Evolutionary conservation across 257 asterid species (phyloP).

Genomic region (Parsonsia alboflavescens): DNA sequence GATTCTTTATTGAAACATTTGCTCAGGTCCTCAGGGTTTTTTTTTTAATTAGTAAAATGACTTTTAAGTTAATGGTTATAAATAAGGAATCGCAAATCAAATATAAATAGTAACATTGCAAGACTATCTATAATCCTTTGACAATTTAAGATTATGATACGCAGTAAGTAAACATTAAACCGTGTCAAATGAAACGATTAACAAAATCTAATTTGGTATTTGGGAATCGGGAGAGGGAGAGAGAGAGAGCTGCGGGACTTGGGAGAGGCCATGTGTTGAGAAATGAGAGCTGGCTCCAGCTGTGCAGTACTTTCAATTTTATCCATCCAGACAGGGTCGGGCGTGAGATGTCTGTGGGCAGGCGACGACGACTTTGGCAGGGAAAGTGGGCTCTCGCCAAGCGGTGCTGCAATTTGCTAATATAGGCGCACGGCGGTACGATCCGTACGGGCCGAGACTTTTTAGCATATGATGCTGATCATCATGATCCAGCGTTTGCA

Average conservation of each 20-base stretch:
- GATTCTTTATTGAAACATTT: not conserved
- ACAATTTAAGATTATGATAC: too few species aligned
- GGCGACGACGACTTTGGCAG: not conserved
- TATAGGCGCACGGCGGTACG: not conserved
- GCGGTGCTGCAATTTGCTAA: not conserved
- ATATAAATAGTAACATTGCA: too few species aligned
- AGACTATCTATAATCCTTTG: too few species aligned
- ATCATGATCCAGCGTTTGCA: not conserved
- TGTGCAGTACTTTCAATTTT: not conserved
- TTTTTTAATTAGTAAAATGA: too few species aligned
- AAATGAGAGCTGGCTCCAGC: conserved; percentile 13
- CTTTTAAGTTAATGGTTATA: too few species aligned
- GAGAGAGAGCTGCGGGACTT: not conserved
- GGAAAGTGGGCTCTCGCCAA: not conserved
- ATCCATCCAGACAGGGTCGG: not conserved
- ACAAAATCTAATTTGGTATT: not conserved
- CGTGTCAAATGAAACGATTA: too few species aligned
- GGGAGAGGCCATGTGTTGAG: not conserved
- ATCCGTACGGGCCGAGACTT: conserved; percentile 1
- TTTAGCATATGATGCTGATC: not conserved
- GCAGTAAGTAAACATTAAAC: too few species aligned
- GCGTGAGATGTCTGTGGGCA: not conserved
- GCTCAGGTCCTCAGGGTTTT: not conserved
- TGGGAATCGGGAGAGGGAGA: not conserved
- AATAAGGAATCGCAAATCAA: too few species aligned